These are phyloP conservation scores for Exophiala dermatitidis DNA, from an alignment of 2,329 filamentous ascomycete species.

Conservation along the genomic window DNA sequence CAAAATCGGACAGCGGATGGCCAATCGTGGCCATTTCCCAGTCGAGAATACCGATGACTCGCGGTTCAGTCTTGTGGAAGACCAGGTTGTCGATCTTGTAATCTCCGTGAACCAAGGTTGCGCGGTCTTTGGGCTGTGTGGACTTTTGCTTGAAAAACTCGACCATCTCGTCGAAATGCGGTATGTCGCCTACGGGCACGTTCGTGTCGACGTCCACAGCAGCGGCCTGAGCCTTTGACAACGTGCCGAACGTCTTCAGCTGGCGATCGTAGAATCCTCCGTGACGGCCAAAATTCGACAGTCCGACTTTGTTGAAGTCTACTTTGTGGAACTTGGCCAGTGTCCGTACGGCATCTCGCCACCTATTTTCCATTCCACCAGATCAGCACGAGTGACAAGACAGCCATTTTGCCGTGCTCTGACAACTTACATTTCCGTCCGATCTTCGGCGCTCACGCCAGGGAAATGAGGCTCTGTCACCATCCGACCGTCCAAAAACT, in stretches of 20 bases:
- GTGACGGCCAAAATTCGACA: conserved; percentile 65
- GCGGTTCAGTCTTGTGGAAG: conserved; percentile 80
- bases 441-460: conserved; percentile 58
- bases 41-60: conserved; percentile 88
- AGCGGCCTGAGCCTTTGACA: conserved; percentile 69
- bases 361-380: conserved; percentile 42
- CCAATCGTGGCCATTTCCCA: conserved; percentile 99
- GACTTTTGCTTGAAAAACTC: conserved; percentile 64
- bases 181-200: conserved; percentile 69
- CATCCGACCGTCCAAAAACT: conserved; percentile 87
- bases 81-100: conserved; percentile 92
- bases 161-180: conserved; percentile 73
- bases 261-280: conserved; percentile 79
- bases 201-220: conserved; percentile 70
- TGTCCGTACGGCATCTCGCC: conserved; percentile 74
- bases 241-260: conserved; percentile 70
- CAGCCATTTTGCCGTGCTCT: not conserved
- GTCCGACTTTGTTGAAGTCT: conserved; percentile 56
- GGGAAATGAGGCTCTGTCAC: conserved; percentile 84
- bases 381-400: not conserved
- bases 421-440: conserved; percentile 59
- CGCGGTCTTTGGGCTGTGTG: conserved; percentile 68
- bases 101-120: conserved; percentile 82
- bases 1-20: conserved; percentile 86
- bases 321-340: conserved; percentile 81